Evolutionary conservation across 441 rosid genomes (phyloP).

Genomic region (Populus hybrid): DNA sequence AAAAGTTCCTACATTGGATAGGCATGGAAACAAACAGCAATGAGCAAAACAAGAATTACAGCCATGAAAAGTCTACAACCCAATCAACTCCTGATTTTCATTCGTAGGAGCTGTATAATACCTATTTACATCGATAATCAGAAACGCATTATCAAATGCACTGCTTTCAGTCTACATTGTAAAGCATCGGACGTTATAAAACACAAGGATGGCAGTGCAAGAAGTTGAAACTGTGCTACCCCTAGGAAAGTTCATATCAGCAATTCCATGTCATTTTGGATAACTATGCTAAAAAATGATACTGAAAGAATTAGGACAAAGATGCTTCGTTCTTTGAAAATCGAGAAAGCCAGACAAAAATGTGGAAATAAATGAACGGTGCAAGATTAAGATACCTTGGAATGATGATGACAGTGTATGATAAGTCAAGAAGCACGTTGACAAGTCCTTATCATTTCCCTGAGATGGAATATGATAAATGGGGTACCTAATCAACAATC

Average conservation of each 20-base stretch:
- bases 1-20: neutral
- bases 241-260: neutral
- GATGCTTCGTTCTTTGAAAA: neutral
- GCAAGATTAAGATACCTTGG: slow-evolving; percentile 43
- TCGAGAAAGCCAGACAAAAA: neutral
- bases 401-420: slow-evolving; percentile 74
- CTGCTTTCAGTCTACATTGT: neutral
- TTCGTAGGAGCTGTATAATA: neutral
- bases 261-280: neutral
- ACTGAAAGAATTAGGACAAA: neutral
- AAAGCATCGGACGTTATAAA: neutral
- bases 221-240: neutral
- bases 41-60: neutral
- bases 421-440: slow-evolving; percentile 64
- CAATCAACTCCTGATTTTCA: neutral
- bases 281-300: neutral
- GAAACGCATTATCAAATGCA: neutral
- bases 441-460: slow-evolving; percentile 54
- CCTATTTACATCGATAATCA: neutral
- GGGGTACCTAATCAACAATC: slow-evolving; percentile 52
- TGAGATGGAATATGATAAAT: slow-evolving; percentile 67
- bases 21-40: neutral
- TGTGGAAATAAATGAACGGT: neutral
- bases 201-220: neutral
- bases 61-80: neutral